Base-by-base conservation (phyloP, 129 eudicot species). In the Scalesia atractyloides region DNA sequence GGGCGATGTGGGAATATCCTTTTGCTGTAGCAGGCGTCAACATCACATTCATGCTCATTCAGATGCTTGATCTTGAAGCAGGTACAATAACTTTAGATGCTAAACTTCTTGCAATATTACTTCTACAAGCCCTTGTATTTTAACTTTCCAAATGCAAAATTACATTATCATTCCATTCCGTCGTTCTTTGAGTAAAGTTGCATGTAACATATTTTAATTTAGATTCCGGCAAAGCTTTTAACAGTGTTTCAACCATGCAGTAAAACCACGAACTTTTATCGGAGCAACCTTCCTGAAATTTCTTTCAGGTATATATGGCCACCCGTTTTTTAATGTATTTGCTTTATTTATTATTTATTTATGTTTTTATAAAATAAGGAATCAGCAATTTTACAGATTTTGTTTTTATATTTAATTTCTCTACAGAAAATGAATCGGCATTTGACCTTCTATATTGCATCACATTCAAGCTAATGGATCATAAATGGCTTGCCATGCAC, bases 1-100 rank as follows among this genome's bases (percentile, higher is more conserved):
- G 99, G 52, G 91, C 99, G 9, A 62, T 88, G 83, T 91, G 97
- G 99, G 99, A 95, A 82, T 95, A 95, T 73, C 99, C 99, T 37
- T 95, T 95, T 84, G 99, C 97, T 73, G 99, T 95, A 44, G 99
- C 99, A 61, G 99, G 99, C 72, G 96, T 95, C 48, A 95, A 95
- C 82, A 88, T 95, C 81, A 95, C 99, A 54, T 95, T 91, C 79
- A 91, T 95, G 99, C 94, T 95, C 66, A 88, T 95, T 80, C 99
- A 95, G 85, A 88, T 95, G 97, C 95, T 95, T 70, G 99, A 95
- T 72, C 87, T 95, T 47, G 97, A 95, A 88, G 91, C 97, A 81
- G 96, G 99, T 95, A 47, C 8, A 18, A 15, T 70, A 17, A 57
- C 24, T 3, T 46, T 43, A 6, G 9, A 26, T 56, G 57, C 60